Conservation (phyloP, 2,329 filamentous ascomycete species). For the Colletotrichum eleusines region DNA sequence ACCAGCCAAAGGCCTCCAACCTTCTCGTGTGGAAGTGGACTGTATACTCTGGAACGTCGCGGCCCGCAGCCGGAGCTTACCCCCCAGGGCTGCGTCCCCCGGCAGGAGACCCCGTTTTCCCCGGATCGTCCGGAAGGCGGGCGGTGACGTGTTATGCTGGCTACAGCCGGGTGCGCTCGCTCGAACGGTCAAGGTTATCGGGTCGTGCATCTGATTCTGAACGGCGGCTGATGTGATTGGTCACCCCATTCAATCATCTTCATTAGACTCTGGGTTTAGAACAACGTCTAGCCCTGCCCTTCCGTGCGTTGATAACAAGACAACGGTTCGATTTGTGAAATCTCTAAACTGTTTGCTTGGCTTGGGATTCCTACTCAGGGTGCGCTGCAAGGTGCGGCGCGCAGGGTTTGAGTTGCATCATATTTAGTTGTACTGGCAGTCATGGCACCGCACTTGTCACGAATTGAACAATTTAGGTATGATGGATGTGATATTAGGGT, state of each 20-base stretch:
- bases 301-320: too few relatives aligned
- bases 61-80: background rate
- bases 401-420: background rate
- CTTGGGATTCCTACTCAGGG: background rate
- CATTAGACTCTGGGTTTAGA: background rate
- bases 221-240: slow-evolving; percentile 1
- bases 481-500: slow-evolving; percentile 2
- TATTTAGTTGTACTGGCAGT: fast-evolving
- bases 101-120: background rate
- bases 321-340: background rate
- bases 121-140: background rate
- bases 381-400: background rate
- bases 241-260: too few relatives aligned
- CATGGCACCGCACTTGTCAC: background rate
- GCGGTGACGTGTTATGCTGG: background rate
- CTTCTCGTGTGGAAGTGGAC: background rate
- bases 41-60: background rate
- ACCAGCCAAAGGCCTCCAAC: too few relatives aligned
- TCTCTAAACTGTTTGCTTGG: background rate
- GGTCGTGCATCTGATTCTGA: too few relatives aligned
- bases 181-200: background rate
- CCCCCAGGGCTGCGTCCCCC: slow-evolving; percentile 4
- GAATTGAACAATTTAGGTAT: too few relatives aligned
- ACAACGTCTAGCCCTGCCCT: background rate
- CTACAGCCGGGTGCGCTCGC: background rate